Base-by-base conservation (phyloP, 768 basidiomycete species). In the Nidularia sp. region DNA sequence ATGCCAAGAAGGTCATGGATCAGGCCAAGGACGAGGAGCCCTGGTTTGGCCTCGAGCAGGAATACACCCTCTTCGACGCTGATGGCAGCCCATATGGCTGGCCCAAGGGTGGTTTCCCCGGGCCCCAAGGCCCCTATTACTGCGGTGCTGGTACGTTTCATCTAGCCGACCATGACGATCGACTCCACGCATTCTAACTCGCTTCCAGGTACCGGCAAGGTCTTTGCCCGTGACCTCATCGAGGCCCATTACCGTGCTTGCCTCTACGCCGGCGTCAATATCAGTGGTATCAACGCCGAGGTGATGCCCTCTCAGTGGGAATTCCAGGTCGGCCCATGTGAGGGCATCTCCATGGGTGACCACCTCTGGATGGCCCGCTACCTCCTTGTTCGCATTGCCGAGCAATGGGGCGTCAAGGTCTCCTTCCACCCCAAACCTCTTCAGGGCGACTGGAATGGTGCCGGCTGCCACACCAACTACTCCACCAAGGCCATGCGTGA, bases 221-320 rank as follows among this genome's bases (percentile, higher is more conserved):
- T 98, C 57, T 95, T 97, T 65, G 96, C 92, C 57, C 93, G 97
- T 73, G 97, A 99, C 74, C 83, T 98, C 64, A 89, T 99, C 64
- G 97, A 99, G 76, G 97, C 97, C 35, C 97, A 99, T 77, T 98
- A 98, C 77, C 92, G 94, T 57, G 91, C 92, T 53, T 97, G 95
- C 70, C 83, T 96, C 50, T 95, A 96, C 67, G 74, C 94, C 51
- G 95, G 94, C 60, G 81, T 99, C 74, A 94, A 93, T 78, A 98
- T 98, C 75, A 93, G 91, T 59, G 97, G 97, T 66, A 98, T 99
- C 77, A 99, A 98, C 70, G 96, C 96, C 55, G 97, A 98, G 74
- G 96, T 98, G 55, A 98, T 98, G 96, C 96, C 97, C 12, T 86
- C 95, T 51, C 97, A 99, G 71, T 99, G 97, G 97, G 97, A 99